Conservation (phyloP, 2,329 filamentous ascomycete genomes). For the Lojkania enalia region DNA sequence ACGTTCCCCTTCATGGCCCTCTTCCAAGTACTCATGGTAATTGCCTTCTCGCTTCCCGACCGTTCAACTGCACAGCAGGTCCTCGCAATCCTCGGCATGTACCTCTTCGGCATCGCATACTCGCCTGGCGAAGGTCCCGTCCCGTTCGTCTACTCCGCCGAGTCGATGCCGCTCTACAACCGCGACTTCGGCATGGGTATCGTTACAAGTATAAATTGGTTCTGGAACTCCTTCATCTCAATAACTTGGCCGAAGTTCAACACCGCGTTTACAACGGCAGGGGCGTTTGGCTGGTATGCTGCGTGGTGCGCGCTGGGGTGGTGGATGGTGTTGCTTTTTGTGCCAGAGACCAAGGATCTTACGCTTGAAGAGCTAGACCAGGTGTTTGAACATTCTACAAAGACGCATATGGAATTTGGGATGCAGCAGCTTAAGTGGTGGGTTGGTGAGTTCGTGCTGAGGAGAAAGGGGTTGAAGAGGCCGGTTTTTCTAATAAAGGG, state of each 20-base stretch:
- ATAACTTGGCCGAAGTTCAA: conserved; percentile 25
- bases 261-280: conserved; percentile 11
- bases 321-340: conserved; percentile 21
- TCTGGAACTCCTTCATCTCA: conserved; percentile 25
- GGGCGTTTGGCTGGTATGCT: conserved; percentile 24
- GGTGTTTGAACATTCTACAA: conserved; percentile 19
- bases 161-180: conserved; percentile 25
- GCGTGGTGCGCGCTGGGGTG: conserved; percentile 23
- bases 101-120: conserved; percentile 21
- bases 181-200: conserved; percentile 26
- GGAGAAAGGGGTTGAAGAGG: conserved; percentile 14
- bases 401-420: conserved; percentile 17
- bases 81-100: conserved; percentile 23
- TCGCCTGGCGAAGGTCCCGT: conserved; percentile 38
- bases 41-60: conserved; percentile 38
- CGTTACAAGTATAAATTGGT: conserved; percentile 22
- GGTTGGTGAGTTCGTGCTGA: conserved; percentile 12
- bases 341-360: conserved; percentile 24
- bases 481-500: conserved; percentile 12
- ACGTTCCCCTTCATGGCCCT: conserved; percentile 52
- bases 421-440: conserved; percentile 18
- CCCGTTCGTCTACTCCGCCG: conserved; percentile 18
- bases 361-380: conserved; percentile 24
- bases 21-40: conserved; percentile 54
- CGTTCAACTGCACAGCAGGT: conserved; percentile 18